These are phyloP conservation scores for Ilyonectria destructans DNA, from an alignment of 2,329 filamentous ascomycete genomes.

Conservation along the genomic window DNA sequence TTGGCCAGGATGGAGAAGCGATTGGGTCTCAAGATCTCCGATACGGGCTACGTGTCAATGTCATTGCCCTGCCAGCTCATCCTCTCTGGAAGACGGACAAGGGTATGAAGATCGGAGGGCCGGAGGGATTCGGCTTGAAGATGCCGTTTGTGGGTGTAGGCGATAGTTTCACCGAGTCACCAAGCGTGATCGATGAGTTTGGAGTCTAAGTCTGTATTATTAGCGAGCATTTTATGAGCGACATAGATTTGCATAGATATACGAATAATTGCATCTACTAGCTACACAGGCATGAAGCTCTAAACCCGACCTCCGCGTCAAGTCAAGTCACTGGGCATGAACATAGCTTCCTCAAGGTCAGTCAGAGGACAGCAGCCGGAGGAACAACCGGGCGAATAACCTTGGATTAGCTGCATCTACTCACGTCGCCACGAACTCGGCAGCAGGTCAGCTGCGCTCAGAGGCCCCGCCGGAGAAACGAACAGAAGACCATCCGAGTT, in stretches of 20 bases:
- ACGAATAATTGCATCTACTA: neutral
- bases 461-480: neutral
- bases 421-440: neutral
- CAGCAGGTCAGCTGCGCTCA: neutral
- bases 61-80: constrained; percentile 66
- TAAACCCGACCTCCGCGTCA: too few species aligned
- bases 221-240: neutral
- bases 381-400: too few species aligned
- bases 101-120: constrained; percentile 55
- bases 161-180: constrained; percentile 61
- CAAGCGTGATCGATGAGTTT: constrained; percentile 69
- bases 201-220: constrained; percentile 28
- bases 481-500: neutral
- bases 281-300: neutral
- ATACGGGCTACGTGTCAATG: constrained; percentile 66
- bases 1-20: constrained; percentile 63
- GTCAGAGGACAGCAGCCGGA: too few species aligned
- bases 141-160: constrained; percentile 51
- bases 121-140: constrained; percentile 54
- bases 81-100: constrained; percentile 64
- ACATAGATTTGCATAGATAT: neutral
- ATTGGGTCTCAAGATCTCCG: constrained; percentile 67
- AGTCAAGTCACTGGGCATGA: too few species aligned
- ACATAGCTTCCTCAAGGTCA: too few species aligned
- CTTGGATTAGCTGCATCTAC: too few species aligned